Evolutionary conservation across 192 early-diverging fungal genomes (phyloP).

Genomic region (Gorgonomyces haynaldii): DNA sequence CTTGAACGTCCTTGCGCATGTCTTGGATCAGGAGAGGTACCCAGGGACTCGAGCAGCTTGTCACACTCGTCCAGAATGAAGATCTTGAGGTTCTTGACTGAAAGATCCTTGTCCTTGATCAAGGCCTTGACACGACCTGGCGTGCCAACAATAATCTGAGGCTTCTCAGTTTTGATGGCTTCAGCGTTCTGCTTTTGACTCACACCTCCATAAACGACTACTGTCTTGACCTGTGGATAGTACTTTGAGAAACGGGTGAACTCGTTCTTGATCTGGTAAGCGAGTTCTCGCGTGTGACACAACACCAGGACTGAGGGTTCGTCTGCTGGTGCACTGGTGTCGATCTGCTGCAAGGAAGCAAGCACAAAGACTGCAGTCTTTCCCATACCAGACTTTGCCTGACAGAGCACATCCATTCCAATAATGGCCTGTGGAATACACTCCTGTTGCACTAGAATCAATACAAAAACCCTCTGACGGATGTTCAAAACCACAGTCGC

Average conservation of each 20-base stretch:
- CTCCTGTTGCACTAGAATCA: constrained; percentile 82
- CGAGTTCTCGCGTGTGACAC: constrained; percentile 96
- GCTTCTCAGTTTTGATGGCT: constrained; percentile 77
- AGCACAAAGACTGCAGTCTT: constrained; percentile 98
- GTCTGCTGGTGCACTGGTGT: constrained; percentile 17
- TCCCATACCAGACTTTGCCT: constrained; percentile 98
- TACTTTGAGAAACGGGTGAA: constrained; percentile 94
- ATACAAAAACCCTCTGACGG: constrained; percentile 70
- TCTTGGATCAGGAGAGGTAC: constrained; percentile 64
- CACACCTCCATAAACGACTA: constrained; percentile 87
- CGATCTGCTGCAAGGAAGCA: constrained; percentile 87
- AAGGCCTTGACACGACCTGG: constrained; percentile 87
- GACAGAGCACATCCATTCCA: constrained; percentile 93
- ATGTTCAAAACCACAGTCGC: constrained; percentile 98
- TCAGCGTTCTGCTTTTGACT: constrained; percentile 68
- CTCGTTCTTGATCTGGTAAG: constrained; percentile 97
- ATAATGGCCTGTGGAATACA: constrained; percentile 95
- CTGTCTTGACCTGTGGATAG: constrained; percentile 82
- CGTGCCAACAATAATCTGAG: constrained; percentile 94
- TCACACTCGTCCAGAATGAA: constrained; percentile 99
- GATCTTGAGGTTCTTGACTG: constrained; percentile 77
- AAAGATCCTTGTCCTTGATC: constrained; percentile 73
- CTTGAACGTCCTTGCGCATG: constrained; percentile 95
- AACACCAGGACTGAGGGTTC: constrained; percentile 77
- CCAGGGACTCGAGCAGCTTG: constrained; percentile 86